Conservation (phyloP, 1,284 basidiomycete genomes). For the Ceratobasidium papillatum region DNA sequence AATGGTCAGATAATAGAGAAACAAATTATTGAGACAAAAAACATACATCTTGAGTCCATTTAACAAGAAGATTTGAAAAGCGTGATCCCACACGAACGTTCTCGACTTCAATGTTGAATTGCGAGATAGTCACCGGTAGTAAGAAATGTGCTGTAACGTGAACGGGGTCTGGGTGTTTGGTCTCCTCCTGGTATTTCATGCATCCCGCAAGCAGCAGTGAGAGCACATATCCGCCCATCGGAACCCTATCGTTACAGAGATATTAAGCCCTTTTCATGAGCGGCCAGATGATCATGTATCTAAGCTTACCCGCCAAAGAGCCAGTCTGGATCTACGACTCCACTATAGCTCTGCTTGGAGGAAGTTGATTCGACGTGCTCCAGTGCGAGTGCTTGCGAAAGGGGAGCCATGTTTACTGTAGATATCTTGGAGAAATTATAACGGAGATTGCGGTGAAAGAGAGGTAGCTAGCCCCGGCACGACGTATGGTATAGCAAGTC, state of each 20-base stretch:
- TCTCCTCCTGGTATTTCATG: constrained; percentile 59
- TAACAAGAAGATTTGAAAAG: constrained; percentile 65
- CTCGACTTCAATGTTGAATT: constrained; percentile 60
- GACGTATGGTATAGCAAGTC: too few species aligned
- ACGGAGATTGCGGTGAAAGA: neutral
- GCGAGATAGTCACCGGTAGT: constrained; percentile 53
- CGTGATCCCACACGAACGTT: constrained; percentile 59
- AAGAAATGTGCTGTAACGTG: constrained; percentile 68
- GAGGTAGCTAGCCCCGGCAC: neutral
- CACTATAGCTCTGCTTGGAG: constrained; percentile 3
- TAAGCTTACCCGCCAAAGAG: constrained; percentile 9
- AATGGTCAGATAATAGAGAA: neutral
- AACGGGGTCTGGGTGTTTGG: constrained; percentile 62
- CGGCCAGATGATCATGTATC: too few species aligned
- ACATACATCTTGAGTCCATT: constrained; percentile 64
- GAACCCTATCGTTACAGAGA: neutral
- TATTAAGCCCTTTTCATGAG: neutral
- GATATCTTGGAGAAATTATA: too few species aligned
- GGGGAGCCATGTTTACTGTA: constrained; percentile 8
- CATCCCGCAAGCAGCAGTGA: constrained; percentile 64
- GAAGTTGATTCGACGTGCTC: neutral
- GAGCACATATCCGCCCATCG: constrained; percentile 62
- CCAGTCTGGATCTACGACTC: constrained; percentile 11
- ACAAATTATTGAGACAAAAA: neutral
- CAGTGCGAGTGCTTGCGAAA: constrained; percentile 4